Evolutionary conservation across 164 flowering plant species (phyloP), one percentile per base, ranked within the genome.

Genomic region (Buxus sempervirens): DNA sequence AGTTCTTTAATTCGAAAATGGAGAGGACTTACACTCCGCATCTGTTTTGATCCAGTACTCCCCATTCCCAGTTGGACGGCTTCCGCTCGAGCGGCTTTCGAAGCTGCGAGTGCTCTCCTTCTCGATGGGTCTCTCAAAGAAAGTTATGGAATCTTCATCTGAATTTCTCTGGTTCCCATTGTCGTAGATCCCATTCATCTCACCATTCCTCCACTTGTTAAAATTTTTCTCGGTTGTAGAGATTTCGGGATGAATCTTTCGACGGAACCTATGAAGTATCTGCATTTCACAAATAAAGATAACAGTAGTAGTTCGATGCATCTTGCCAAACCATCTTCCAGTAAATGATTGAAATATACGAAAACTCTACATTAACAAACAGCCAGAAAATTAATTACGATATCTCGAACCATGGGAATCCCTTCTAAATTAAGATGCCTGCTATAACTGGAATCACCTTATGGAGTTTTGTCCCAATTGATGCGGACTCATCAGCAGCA

Each of bases 1-100:
- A n/a, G n/a, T n/a, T n/a, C n/a, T n/a, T n/a, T n/a, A n/a, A n/a
- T n/a, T n/a, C n/a, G n/a, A n/a, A n/a, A n/a, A n/a, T n/a, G n/a
- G n/a, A n/a, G n/a, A n/a, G n/a, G 59, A 86, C 98, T 89, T 86
- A 94, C 98, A 94, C 63, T 94, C 96, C 59, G 91, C 88, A 66
- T 94, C 98, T 53, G 96, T 85, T 75, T 84, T 91, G 80, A 94
- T 88, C 98, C 97, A 94, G 76, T 73, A 80, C 74, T 91, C 97
- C 63, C 83, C 76, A 71, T 76, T 89, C 45, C 78, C 91, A 76
- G 72, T 79, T 51, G 92, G 84, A 48, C 84, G 85, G 45, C 75
- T 75, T 68, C 78, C 75, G 22, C 73, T 74, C 4, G 84, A 72
- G 60, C 75, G 83, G 73, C 77, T 75, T 59, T 82, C 80, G 76